These are phyloP conservation scores for Colletotrichum acutatum DNA, from an alignment of 2,329 filamentous ascomycete species.

Conservation along the genomic window DNA sequence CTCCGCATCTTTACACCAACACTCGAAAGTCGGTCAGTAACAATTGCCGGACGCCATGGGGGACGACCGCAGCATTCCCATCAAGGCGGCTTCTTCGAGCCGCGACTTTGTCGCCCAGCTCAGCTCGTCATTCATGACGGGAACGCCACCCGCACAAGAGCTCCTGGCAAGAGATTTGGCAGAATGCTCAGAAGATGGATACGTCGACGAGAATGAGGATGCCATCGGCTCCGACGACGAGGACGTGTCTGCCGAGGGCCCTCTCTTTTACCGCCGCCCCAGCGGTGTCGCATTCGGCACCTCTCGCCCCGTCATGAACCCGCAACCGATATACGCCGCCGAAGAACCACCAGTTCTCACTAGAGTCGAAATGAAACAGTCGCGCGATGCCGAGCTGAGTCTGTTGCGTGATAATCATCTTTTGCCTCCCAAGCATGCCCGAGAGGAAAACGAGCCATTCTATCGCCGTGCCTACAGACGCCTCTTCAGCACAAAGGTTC, in stretches of 20 bases:
- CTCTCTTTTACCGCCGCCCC: constrained; percentile 77
- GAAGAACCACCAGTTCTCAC: constrained; percentile 61
- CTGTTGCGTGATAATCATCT: constrained; percentile 74
- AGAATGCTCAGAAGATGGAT: constrained; percentile 64
- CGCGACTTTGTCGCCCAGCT: constrained; percentile 44
- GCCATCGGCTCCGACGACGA: constrained; percentile 45
- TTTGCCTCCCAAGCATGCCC: constrained; percentile 68
- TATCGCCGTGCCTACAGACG: constrained; percentile 56
- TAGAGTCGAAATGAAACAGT: constrained; percentile 65
- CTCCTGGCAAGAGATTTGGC: constrained; percentile 75
- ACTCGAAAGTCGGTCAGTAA: neutral
- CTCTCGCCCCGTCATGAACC: constrained; percentile 75
- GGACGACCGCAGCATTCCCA: constrained; percentile 30
- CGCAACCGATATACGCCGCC: constrained; percentile 47
- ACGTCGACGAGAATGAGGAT: constrained; percentile 44
- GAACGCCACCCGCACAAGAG: constrained; percentile 74
- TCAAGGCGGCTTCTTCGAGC: constrained; percentile 35
- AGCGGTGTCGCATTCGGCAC: constrained; percentile 80
- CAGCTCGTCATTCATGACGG: constrained; percentile 64
- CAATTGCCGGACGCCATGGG: constrained; percentile 26
- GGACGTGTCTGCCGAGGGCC: constrained; percentile 51
- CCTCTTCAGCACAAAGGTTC: constrained; percentile 68
- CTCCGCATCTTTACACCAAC: neutral
- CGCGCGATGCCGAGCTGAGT: constrained; percentile 67
- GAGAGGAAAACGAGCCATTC: constrained; percentile 46